phyloP scores from a whole-genome alignment of 768 basidiomycete species.

The Calocera viscosa region DNA sequence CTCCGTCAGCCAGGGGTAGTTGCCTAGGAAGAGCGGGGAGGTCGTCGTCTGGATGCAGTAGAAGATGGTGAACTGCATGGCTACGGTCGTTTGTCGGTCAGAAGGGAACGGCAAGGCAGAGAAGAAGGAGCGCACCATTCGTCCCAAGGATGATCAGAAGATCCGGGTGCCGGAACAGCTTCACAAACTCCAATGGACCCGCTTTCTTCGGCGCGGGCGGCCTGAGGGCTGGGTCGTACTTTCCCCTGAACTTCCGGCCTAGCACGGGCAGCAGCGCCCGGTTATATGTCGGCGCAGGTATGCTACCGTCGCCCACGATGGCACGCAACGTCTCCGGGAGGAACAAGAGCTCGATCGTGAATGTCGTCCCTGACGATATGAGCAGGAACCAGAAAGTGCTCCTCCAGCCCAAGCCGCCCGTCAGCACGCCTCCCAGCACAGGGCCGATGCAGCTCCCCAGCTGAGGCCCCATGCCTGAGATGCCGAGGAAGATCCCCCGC shows the following conservation, averaged over 20 bases:
- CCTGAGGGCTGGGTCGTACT: neutral
- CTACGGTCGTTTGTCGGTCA: neutral
- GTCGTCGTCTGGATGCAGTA: constrained; percentile 50
- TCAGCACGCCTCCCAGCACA: constrained; percentile 31
- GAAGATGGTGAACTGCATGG: constrained; percentile 36
- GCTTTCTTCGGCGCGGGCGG: neutral
- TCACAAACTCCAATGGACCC: constrained; percentile 17
- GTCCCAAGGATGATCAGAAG: constrained; percentile 42
- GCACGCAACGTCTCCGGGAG: constrained; percentile 36
- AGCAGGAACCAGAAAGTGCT: constrained; percentile 55
- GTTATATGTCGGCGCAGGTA: constrained; percentile 25
- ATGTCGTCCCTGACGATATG: constrained; percentile 37
- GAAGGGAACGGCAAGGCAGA: neutral
- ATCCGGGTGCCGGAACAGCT: constrained; percentile 39
- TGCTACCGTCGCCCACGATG: constrained; percentile 38
- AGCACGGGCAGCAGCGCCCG: constrained; percentile 26
- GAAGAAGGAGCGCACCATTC: constrained; percentile 34
- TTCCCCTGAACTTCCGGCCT: neutral
- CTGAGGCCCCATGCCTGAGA: constrained; percentile 25
- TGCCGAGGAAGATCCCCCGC: constrained; percentile 59
- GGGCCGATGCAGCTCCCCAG: constrained; percentile 17
- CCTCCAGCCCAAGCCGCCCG: constrained; percentile 56
- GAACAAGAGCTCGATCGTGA: constrained; percentile 37
- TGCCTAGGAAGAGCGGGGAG: constrained; percentile 44
- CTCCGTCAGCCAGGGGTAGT: constrained; percentile 51